Evolutionary conservation across 2,329 filamentous ascomycete genomes (phyloP), one percentile per base, ranked within the genome.

Genomic region (Fusarium hostae): DNA sequence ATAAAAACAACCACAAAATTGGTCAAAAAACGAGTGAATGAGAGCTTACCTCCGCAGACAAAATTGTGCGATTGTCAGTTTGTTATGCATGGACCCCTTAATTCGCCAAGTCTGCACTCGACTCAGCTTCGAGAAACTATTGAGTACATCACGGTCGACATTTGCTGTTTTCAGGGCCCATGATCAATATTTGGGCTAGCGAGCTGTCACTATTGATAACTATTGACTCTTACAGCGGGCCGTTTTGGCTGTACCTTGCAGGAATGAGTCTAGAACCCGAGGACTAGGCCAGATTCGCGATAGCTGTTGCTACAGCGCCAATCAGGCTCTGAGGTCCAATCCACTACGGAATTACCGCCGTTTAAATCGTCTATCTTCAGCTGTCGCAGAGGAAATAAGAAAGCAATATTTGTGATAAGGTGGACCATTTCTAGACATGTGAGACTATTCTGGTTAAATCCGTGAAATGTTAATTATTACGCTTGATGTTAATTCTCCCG

Each of bases 231-330:
- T 51, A 39, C 20, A 58, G 55, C 55, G 55, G 55, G 34, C 44
- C 55, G 4, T 26, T 10, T 16, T 0, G 1, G 44, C 1, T 16
- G 26, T 28, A 51, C 43, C 55, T 28, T 30, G 26, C 26, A 51
- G 43, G 1, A 40, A 16, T 15, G n/a, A 50, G 24, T 58, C 43
- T n/a, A 58, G 43, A 50, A 3, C 54, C n/a, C 11, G n/a, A 3
- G 1, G 0, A 2, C 51, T 55, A 43, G 13, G 0, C 16, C 11
- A 4, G 6, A 5, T 34, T 6, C 2, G 9, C n/a, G 8, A 8
- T 55, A 43, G 15, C 4, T 0, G 1, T 0, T 12, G 4, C 0
- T 12, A 0, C 9, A 28, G 22, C 2, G 1, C 51, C 2, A 55
- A 32, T 44, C 26, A 6, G 10, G 16, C 1, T 22, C 2, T 3